Base-by-base conservation (phyloP, 2,329 filamentous ascomycete genomes). In the Trichocomaceae sp. region DNA sequence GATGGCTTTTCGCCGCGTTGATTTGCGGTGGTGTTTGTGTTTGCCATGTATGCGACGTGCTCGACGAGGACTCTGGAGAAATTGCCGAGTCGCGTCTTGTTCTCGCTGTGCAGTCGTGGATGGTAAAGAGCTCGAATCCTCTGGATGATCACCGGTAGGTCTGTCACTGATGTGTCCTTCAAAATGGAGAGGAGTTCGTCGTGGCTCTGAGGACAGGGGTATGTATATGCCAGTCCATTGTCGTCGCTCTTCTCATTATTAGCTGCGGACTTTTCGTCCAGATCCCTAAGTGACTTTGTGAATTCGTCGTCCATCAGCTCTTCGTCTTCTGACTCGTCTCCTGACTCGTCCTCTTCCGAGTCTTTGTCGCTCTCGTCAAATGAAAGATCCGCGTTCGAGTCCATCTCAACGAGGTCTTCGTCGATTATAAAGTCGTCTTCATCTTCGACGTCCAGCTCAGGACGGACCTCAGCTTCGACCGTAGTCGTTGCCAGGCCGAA, bases 381-480 rank as follows among this genome's bases (percentile, higher is more conserved):
- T n/a, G 69, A 71, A 6, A 72, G 63, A 29, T 73, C 75, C 31
- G 66, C 69, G 47, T 75, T 70, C n/a, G 88, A 92, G 37, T 84
- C 88, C 61, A 85, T 91, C 12, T 90, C 90, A 33, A 96, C 81
- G 15, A 97, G 79, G 65, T 95, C 87, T 59, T 93, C 88, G 57
- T 97, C 92, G 58, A 96, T 84, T 23, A 92, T 69, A 64, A 97
- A 97, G 63, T 96, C 90, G 63, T 97, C 92, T 67, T 97, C 92
- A 62, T 96, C 92, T 60, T 96, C 90, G 33, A 95, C 85, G 5
- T 84, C 88, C 17, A 90, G 64, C 22, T 77, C 72, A 37, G 67
- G 66, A 31, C 67, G 73, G 56, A 61, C 71, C 61, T 53, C 65
- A 58, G 60, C 67, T 61, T 66, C 68, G 41, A 64, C 65, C 23